Base-by-base conservation (phyloP, 2,329 filamentous ascomycete genomes). In the Metarhizium robertsii region DNA sequence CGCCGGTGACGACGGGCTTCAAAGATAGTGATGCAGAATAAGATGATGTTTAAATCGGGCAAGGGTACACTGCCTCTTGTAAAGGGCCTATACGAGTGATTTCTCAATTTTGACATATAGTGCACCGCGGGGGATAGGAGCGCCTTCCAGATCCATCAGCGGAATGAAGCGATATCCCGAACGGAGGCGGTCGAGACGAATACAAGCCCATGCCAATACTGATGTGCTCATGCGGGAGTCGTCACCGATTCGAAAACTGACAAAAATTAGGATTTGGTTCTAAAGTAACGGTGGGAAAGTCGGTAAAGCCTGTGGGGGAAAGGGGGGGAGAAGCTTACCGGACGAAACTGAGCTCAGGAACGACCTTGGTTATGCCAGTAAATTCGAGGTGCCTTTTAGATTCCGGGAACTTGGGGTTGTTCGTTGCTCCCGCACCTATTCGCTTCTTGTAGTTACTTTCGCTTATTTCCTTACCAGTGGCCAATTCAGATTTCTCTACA, bases 311-410 rank as follows among this genome's bases (percentile, higher is more conserved):
- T 34, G 32, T 34, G 32, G 32, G 54, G 46, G 51, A 6, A 45
- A 4, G 53, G 8, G 11, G 11, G 38, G 4, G 3, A 51, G 50
- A 29, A 34, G 63, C 85, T 75, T 71, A 90, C 87, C 84, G 80
- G 36, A 91, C 70, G 65, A 91, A 91, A 63, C 84, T 87, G 61
- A 91, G 74, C 61, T 86, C 80, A 64, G 88, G 83, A 14, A 87
- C 78, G 11, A 90, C 78, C 52, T 79, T 78, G 53, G 75, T 73
- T 49, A 84, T 71, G 38, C 77, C 75, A 40, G 73, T 70, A 65
- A 90, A 91, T 18, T 75, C 71, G 49, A 90, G 66, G n/a, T 70
- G 71, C 55, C 78, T 76, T 4, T 79, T 79, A 30, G 67, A 61
- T 5, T 61, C 59, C 3, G 77, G 78, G 68, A 87, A 91, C 62